Evolutionary conservation across 2,329 filamentous ascomycete species (phyloP), one percentile per base, ranked within the genome.

Genomic region (Fusarium proliferatum): DNA sequence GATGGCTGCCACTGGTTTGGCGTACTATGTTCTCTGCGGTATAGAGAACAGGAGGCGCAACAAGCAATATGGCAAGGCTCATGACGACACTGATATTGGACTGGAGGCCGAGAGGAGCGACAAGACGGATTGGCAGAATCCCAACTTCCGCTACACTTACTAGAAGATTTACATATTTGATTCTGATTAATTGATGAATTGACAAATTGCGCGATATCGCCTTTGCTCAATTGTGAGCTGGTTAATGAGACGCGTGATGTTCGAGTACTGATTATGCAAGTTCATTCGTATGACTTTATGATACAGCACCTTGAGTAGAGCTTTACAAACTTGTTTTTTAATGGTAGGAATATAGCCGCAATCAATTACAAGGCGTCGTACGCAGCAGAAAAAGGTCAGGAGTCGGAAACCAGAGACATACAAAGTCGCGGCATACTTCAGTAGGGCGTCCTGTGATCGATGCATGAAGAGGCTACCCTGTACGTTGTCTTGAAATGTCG

Each of bases 11-110:
- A 67, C 65, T 1, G 79, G 79, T 2, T 10, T 79, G 0, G 57
- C 51, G 0, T 80, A 80, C 6, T 79, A 69, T 8, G 6, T 74
- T 0, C 38, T 80, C 0, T 80, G 77, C 21, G 33, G 67, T 1
- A 19, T 61, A 2, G 79, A 80, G 33, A 80, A 80, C 5, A 80
- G 76, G 57, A 67, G 46, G 2, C 65, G 76, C 0, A 64, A 77
- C 17, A 34, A 7, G 0, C 58, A 72, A 12, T 74, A 62, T 16
- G 76, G 74, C 1, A 64, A 71, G 28, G 34, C 46, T 5, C 61
- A 64, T 6, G 34, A 64, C 15, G 41, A 61, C 0, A 38, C 38
- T 11, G 67, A 66, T 41, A 30, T 30, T 49, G 67, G 72, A 15
- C 13, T 62, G 36, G 61, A 64, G 21, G 62, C 57, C 0, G 75